Evolutionary conservation across 2,329 filamentous ascomycete species (phyloP).

Genomic region (Pseudohalonectria lignicola): DNA sequence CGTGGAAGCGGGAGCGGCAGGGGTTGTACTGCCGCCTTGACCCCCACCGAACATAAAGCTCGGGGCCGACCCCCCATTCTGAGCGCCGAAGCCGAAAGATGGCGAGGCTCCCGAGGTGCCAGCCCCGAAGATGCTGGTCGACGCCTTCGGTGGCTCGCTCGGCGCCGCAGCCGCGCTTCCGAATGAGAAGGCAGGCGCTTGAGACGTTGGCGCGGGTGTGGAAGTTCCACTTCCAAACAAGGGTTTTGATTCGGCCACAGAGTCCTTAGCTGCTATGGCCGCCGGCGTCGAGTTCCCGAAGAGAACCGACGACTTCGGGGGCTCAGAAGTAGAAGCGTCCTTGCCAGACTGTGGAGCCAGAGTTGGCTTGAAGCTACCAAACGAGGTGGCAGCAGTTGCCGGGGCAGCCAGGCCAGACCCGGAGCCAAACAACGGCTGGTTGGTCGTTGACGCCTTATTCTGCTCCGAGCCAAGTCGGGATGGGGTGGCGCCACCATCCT

Average conservation of each 20-base stretch:
- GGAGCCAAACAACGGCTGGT: constrained; percentile 1
- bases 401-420: background rate
- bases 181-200: background rate
- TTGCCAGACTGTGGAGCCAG: background rate
- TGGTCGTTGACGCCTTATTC: too few species aligned
- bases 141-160: constrained; percentile 7
- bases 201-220: background rate
- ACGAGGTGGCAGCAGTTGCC: background rate
- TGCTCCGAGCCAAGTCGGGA: too few species aligned
- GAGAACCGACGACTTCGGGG: background rate
- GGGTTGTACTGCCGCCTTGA: too few species aligned
- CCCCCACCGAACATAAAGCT: too few species aligned
- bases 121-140: constrained; percentile 11
- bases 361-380: background rate
- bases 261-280: background rate
- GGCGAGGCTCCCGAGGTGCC: constrained; percentile 1
- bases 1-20: too few species aligned
- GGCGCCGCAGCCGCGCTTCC: background rate
- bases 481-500: too few species aligned
- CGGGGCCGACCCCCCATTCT: background rate
- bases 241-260: constrained; percentile 11
- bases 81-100: background rate
- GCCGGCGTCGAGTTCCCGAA: background rate
- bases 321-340: background rate
- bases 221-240: constrained; percentile 18